These are phyloP conservation scores for Hymenoscyphus occultus DNA, from an alignment of 2,329 filamentous ascomycete species.

Conservation along the genomic window DNA sequence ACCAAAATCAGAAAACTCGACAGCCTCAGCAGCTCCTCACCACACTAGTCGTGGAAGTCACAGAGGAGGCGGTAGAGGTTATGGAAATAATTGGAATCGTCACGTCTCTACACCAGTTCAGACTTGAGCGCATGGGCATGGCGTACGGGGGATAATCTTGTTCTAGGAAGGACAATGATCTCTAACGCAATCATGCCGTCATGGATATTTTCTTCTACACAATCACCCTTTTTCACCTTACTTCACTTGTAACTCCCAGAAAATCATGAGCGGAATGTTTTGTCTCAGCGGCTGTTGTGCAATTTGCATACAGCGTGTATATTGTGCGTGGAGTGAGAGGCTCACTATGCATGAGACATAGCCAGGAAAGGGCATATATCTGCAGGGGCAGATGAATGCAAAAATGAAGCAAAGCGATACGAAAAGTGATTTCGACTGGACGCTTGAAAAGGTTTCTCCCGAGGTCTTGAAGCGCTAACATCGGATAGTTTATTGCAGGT, in stretches of 20 bases:
- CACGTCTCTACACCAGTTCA: constrained; percentile 33
- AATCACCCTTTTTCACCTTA: constrained; percentile 30
- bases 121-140: constrained; percentile 25
- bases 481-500: constrained; percentile 22
- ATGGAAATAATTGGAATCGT: constrained; percentile 29
- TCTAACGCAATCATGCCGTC: constrained; percentile 24
- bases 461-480: constrained; percentile 14
- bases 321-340: constrained; percentile 28
- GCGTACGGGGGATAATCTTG: constrained; percentile 6
- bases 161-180: constrained; percentile 10
- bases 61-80: constrained; percentile 30
- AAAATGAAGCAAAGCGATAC: background rate
- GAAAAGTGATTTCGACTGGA: constrained; percentile 16
- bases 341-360: constrained; percentile 22
- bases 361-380: constrained; percentile 15
- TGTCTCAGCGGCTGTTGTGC: constrained; percentile 32
- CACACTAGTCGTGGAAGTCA: constrained; percentile 26
- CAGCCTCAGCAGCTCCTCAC: constrained; percentile 25
- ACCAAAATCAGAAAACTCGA: constrained; percentile 25
- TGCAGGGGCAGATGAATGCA: constrained; percentile 17
- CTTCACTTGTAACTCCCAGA: constrained; percentile 32
- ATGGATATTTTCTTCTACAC: constrained; percentile 25
- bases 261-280: constrained; percentile 26
- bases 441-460: constrained; percentile 16
- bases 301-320: constrained; percentile 33